Evolutionary conservation across 176 grass and related monocot genomes (phyloP).

Genomic region (Stipa capillata): DNA sequence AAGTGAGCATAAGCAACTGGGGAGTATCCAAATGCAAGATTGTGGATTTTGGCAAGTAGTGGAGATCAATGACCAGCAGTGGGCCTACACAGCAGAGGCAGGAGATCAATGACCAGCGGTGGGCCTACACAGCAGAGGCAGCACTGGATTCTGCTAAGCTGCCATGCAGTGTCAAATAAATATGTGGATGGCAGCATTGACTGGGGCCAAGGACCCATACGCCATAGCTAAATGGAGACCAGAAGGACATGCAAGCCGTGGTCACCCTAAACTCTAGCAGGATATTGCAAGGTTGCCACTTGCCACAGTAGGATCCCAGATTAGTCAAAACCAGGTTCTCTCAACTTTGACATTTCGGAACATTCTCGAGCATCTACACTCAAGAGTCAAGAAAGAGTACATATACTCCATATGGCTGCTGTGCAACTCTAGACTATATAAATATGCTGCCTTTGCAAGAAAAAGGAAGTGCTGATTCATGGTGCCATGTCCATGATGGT

Average conservation of each 20-base stretch:
- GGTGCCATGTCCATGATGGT: slow-evolving; percentile 3
- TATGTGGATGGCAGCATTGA: slow-evolving; percentile 15
- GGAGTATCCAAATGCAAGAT: background rate
- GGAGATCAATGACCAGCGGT: background rate
- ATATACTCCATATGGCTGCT: background rate
- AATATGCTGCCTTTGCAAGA: background rate
- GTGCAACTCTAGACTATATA: background rate
- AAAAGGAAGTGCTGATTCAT: background rate
- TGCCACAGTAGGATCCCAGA: background rate
- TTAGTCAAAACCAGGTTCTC: background rate
- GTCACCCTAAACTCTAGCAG: background rate
- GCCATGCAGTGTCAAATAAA: background rate
- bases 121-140: background rate
- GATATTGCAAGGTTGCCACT: background rate
- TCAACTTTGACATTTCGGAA: background rate
- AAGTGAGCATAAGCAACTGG: background rate
- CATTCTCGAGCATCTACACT: background rate
- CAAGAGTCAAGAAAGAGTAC: background rate
- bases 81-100: background rate
- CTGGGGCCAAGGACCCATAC: background rate
- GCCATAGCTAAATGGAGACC: background rate
- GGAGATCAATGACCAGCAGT: background rate
- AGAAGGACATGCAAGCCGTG: slow-evolving; percentile 1
- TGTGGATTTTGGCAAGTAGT: background rate
- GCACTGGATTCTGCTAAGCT: background rate